Base-by-base conservation (phyloP, 352 stramenopile species). In the Pythium grandisporangium region DNA sequence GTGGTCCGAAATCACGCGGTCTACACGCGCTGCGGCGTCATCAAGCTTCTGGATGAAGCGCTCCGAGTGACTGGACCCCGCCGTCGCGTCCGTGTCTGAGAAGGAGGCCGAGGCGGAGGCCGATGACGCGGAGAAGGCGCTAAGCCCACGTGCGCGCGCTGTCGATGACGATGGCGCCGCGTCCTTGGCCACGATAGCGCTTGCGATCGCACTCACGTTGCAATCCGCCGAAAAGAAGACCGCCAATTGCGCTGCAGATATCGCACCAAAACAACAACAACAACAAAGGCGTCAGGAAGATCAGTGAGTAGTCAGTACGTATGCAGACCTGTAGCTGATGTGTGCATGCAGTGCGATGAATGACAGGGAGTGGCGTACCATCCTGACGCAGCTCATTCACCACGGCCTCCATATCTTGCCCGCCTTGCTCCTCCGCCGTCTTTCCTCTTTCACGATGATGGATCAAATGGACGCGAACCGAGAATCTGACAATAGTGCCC, bases 191-290 rank as follows among this genome's bases (percentile, higher is more conserved):
- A 92, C 72, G 27, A 92, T 62, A 22, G 64, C 66, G 47, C 79
- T 92, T 30, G 76, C 79, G 61, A 92, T 84, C 32, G 67, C 66
- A 34, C 66, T 87, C 24, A 84, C 70, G 55, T 82, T 77, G 60
- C 78, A 88, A 14, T 88, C 76, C 8, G 73, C 37, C 35, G 51
- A 55, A 27, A 93, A 54, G 46, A 93, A 93, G 22, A 87, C 70
- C 23, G 70, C 59, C 30, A 93, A 45, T 40, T 90, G 63, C 11
- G 70, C 80, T 93, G 53, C 39, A 51, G 17, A 24, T 5, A 42
- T 27, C 14, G 22, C 16, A 42, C 22, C 26, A 19, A 5, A 23
- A 45, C 38, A 2, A 45, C 5, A 20, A n/a, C n/a, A n/a, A n/a
- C n/a, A n/a, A n/a, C n/a, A n/a, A n/a, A n/a, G n/a, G n/a, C n/a